Percentiles rank a stretch among this genome's conserved stretches.
phyloP scores from a whole-genome alignment of 2,329 filamentous ascomycete genomes.

The Tolypocladium paradoxum region DNA sequence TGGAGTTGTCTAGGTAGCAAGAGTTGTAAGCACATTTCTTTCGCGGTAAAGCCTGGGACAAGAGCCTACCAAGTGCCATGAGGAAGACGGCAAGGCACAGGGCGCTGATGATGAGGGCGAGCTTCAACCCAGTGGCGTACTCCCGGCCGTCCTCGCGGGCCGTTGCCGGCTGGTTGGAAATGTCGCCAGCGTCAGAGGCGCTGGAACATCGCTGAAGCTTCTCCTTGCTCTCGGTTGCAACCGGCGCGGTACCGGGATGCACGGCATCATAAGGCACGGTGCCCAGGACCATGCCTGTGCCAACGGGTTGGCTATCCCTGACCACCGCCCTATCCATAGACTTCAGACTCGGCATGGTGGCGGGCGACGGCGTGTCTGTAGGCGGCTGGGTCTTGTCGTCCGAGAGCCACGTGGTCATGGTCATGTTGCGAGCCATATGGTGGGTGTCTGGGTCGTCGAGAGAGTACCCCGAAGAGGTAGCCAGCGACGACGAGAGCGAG shows the following conservation, averaged over 20 bases:
- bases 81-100: constrained; percentile 28
- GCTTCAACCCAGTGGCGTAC: not conserved
- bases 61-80: constrained; percentile 24
- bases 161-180: not conserved
- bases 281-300: not conserved
- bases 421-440: constrained; percentile 10
- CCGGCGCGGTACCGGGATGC: constrained; percentile 8
- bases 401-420: constrained; percentile 13
- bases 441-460: constrained; percentile 12
- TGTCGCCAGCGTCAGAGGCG: not conserved
- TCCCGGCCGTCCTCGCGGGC: not conserved
- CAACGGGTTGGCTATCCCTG: not conserved
- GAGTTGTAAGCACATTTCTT: not conserved
- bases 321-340: constrained; percentile 8
- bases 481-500: constrained; percentile 12
- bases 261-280: constrained; percentile 6
- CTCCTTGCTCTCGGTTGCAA: constrained; percentile 13
- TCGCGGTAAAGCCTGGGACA: not conserved
- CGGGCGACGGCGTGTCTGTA: constrained; percentile 9
- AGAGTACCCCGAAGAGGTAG: constrained; percentile 14
- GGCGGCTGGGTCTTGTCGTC: constrained; percentile 12
- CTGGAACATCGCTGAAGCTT: constrained; percentile 11
- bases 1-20: constrained; percentile 20
- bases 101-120: constrained; percentile 21
- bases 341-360: constrained; percentile 11